Conservation (phyloP, 441 rosid species). For the Mallotus japonicus region DNA sequence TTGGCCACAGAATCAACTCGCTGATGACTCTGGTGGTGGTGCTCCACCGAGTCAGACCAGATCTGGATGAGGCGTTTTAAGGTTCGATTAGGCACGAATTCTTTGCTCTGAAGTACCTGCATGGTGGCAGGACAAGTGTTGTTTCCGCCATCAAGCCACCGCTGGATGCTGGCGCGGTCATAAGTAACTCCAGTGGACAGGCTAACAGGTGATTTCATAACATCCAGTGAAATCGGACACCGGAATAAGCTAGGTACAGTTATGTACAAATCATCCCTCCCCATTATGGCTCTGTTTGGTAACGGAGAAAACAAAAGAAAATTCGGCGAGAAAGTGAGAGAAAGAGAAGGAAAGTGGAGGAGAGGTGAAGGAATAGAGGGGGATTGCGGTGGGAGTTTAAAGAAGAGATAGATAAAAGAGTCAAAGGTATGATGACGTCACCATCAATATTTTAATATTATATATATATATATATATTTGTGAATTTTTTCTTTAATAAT, state of each 20-base stretch:
- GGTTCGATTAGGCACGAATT: conserved; percentile 72
- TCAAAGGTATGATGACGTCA: conserved; percentile 62
- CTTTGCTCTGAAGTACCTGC: conserved; percentile 72
- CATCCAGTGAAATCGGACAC: conserved; percentile 90
- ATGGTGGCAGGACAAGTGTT: conserved; percentile 93
- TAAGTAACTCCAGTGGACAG: conserved; percentile 92
- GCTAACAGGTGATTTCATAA: conserved; percentile 88
- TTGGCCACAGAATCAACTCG: conserved; percentile 21
- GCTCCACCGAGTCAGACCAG: conserved; percentile 59
- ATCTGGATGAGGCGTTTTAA: conserved; percentile 71
- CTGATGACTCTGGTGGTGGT: conserved; percentile 5
- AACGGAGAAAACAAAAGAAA: conserved; percentile 24
- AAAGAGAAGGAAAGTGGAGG: conserved; percentile 11
- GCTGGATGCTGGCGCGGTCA: conserved; percentile 79
- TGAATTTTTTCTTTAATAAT: conserved; percentile 6
- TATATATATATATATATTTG: background rate
- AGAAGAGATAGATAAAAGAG: conserved; percentile 37
- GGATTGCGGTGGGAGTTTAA: conserved; percentile 28
- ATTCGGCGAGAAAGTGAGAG: conserved; percentile 24
- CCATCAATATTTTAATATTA: conserved; percentile 4
- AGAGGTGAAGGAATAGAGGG: conserved; percentile 26
- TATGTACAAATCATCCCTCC: conserved; percentile 61
- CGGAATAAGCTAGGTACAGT: conserved; percentile 71
- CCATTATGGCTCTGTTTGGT: conserved; percentile 43
- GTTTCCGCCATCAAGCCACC: conserved; percentile 82